These are phyloP conservation scores for Cyathus striatus DNA, from an alignment of 768 basidiomycete species.

Conservation along the genomic window DNA sequence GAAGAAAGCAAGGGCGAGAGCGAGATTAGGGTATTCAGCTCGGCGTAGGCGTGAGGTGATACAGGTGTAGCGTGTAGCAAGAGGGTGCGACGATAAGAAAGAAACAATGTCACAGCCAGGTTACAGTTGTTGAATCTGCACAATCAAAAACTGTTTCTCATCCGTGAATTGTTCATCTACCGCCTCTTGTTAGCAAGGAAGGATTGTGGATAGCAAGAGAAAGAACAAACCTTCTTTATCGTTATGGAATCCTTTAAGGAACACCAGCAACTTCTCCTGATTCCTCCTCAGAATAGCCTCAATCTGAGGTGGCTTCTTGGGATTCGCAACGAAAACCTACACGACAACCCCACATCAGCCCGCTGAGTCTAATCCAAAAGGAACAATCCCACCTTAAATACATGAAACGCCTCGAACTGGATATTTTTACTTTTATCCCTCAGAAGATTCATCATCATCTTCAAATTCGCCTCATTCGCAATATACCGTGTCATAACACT, in stretches of 20 bases:
- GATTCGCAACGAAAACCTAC: slow-evolving; percentile 96
- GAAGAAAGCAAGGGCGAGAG: too few species aligned
- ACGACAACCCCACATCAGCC: background rate
- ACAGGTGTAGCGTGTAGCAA: too few species aligned
- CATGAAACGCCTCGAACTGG: slow-evolving; percentile 99
- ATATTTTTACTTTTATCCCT: slow-evolving; percentile 99
- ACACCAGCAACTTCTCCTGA: slow-evolving; percentile 87
- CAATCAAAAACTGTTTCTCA: slow-evolving; percentile 95
- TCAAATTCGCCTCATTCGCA: slow-evolving; percentile 89
- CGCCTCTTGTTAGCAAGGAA: too few species aligned
- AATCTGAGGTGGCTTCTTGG: slow-evolving; percentile 96
- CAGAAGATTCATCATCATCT: slow-evolving; percentile 99
- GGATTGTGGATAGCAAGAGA: too few species aligned
- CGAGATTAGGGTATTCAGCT: too few species aligned
- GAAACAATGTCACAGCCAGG: background rate
- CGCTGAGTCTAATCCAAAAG: background rate
- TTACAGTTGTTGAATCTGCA: slow-evolving; percentile 79
- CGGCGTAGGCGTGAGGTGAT: too few species aligned
- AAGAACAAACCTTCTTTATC: slow-evolving; percentile 82
- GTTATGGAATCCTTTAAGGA: slow-evolving; percentile 93
- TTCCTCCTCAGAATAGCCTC: slow-evolving; percentile 87
- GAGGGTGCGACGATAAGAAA: background rate
- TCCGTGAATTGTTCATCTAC: slow-evolving; percentile 95
- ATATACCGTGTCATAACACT: slow-evolving; percentile 99
- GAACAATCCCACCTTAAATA: slow-evolving; percentile 87